A percentile compares a stretch with the other conserved stretches of the same genome.
These are phyloP conservation scores for Ustilago nuda DNA, from an alignment of 1,284 basidiomycete genomes.

Conservation along the genomic window DNA sequence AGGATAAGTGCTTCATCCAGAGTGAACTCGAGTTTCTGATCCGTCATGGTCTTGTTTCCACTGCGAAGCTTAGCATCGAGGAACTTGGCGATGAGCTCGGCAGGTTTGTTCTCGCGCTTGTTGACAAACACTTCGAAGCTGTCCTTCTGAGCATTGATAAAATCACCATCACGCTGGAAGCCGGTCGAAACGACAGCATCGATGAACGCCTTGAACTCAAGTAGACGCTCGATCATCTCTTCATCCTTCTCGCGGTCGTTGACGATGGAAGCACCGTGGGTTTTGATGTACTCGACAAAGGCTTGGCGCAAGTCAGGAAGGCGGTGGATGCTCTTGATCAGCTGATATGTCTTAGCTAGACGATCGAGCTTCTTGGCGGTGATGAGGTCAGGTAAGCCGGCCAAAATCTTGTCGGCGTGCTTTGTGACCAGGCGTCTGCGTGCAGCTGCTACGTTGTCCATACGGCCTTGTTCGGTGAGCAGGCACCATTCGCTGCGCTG, in stretches of 20 bases:
- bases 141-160: conserved; percentile 73
- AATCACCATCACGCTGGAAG: conserved; percentile 59
- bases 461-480: conserved; percentile 23
- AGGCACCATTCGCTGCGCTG: conserved; percentile 50
- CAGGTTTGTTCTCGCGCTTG: conserved; percentile 84
- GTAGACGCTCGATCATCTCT: conserved; percentile 61
- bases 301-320: conserved; percentile 45
- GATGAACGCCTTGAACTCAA: conserved; percentile 56
- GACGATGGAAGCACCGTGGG: conserved; percentile 52
- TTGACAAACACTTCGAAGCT: conserved; percentile 87
- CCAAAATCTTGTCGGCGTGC: conserved; percentile 48
- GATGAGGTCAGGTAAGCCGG: conserved; percentile 50
- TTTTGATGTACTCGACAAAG: conserved; percentile 54
- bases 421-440: conserved; percentile 41
- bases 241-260: conserved; percentile 58
- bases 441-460: conserved; percentile 34
- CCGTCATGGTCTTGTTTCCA: conserved; percentile 81
- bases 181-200: conserved; percentile 46
- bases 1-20: conserved; percentile 83
- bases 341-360: conserved; percentile 41
- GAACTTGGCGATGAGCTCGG: conserved; percentile 93
- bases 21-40: conserved; percentile 77
- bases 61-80: conserved; percentile 86
- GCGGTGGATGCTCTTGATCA: conserved; percentile 43
- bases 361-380: conserved; percentile 23